Base-by-base conservation (phyloP, 768 basidiomycete genomes). In the Kwoniella botswanensis region DNA sequence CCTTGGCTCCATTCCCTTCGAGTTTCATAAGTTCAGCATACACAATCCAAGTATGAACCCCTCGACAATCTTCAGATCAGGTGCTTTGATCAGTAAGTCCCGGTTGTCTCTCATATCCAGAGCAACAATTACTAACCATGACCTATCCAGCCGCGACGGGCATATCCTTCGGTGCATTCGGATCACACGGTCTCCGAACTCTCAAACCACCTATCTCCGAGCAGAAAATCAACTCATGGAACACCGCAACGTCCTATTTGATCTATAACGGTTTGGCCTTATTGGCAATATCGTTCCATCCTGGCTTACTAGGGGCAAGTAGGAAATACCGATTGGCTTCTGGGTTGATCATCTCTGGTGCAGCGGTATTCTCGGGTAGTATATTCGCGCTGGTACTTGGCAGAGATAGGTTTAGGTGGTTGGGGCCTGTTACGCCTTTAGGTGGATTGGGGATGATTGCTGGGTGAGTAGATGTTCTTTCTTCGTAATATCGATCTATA, bases 211-310 rank as follows among this genome's bases (percentile, higher is more conserved):
- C 72, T 41, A 71, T 82, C 15, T 70, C 79, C 24, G 73, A 79
- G 18, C 58, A 65, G 22, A 72, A 77, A 50, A 60, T 78, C 52
- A 52, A 70, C 21, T 78, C 73, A 41, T 83, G 79, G 79, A 58
- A 71, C 42, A 82, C 79, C 13, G 82, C 79, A 15, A 76, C 77
- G 9, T 70, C 70, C 21, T 83, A 83, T 67, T 66, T 83, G 43
- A 82, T 83, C 66, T 83, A 82, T 73, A 82, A 82, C 67, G 82
- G 82, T 60, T 65, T 83, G 41, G 79, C 79, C 7, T 70, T 83
- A 6, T 69, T 83, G 17, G 77, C 79, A 26, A 73, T 83, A 50
- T 79, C 78, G 0, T 76, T 77, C 59, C 79, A 80, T 58, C 78
- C 78, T 13, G 68, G 62, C 10, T 50, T 79, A 17, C 46, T 42